Evolutionary conservation across 345 rosid genomes (phyloP).

Genomic region (Dimocarpus longan): DNA sequence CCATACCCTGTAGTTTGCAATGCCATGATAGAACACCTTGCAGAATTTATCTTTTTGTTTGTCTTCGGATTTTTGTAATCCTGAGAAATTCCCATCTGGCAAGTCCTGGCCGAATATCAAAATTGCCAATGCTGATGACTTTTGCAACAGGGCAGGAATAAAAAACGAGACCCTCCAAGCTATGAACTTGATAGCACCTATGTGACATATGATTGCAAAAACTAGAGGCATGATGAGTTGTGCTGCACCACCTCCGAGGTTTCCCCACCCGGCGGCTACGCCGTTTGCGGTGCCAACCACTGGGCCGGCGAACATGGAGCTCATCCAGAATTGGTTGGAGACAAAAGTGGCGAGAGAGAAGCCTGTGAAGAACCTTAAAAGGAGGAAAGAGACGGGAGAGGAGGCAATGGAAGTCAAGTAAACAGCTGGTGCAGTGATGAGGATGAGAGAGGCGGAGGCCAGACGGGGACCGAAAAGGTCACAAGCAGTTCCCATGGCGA

Average conservation of each 20-base stretch:
- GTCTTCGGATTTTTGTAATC: slow-evolving; percentile 64
- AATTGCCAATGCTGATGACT: slow-evolving; percentile 64
- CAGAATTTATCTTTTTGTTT: slow-evolving; percentile 62
- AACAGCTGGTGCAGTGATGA: slow-evolving; percentile 85
- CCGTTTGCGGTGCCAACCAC: slow-evolving; percentile 88
- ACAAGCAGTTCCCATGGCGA: slow-evolving; percentile 82
- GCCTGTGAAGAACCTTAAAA: slow-evolving; percentile 72
- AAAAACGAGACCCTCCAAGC: slow-evolving; percentile 92
- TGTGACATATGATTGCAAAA: slow-evolving; percentile 45
- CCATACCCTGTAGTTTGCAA: slow-evolving; percentile 86
- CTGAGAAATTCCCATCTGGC: slow-evolving; percentile 69
- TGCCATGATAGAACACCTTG: slow-evolving; percentile 47
- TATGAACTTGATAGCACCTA: slow-evolving; percentile 69
- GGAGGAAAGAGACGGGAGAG: slow-evolving; percentile 69
- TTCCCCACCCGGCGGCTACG: slow-evolving; percentile 90
- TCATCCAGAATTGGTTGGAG: slow-evolving; percentile 98
- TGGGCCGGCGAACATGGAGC: slow-evolving; percentile 75
- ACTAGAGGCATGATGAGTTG: slow-evolving; percentile 91
- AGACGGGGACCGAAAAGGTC: slow-evolving; percentile 90
- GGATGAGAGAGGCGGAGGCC: slow-evolving; percentile 76
- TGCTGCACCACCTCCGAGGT: slow-evolving; percentile 88
- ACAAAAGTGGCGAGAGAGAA: slow-evolving; percentile 85
- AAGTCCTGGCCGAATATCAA: slow-evolving; percentile 79
- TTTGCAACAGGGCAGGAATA: slow-evolving; percentile 81
- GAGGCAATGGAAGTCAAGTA: slow-evolving; percentile 60